These are phyloP conservation scores for Pythium biforme DNA, from an alignment of 352 stramenopile genomes.

Conservation along the genomic window DNA sequence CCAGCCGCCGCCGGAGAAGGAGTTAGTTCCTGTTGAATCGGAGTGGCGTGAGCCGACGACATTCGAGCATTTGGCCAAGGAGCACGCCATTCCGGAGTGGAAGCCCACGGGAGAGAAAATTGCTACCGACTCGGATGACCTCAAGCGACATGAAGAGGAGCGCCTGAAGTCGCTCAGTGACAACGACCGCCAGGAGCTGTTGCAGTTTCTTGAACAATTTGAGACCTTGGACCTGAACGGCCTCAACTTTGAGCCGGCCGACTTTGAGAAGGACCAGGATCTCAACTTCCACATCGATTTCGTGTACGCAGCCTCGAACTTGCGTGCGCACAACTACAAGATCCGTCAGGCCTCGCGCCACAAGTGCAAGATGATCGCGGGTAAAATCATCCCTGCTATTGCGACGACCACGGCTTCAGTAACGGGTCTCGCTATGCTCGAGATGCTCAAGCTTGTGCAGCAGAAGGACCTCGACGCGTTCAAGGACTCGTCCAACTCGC, in stretches of 20 bases:
- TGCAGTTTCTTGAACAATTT: conserved; percentile 66
- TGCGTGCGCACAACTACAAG: conserved; percentile 91
- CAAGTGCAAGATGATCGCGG: conserved; percentile 98
- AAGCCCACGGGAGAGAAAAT: conserved; percentile 80
- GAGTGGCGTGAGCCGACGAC: conserved; percentile 66
- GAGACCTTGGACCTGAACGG: conserved; percentile 52
- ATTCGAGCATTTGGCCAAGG: conserved; percentile 48
- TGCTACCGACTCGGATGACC: conserved; percentile 63
- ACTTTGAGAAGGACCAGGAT: conserved; percentile 99
- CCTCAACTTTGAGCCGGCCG: conserved; percentile 70
- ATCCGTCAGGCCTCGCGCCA: conserved; percentile 80
- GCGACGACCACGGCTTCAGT: conserved; percentile 99
- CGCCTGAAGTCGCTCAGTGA: conserved; percentile 47
- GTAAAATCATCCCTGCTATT: conserved; percentile 99
- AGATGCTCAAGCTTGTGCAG: conserved; percentile 89
- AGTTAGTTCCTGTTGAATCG: conserved; percentile 83
- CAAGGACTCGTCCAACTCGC: conserved; percentile 92
- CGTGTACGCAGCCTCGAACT: conserved; percentile 97
- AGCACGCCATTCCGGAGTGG: conserved; percentile 51
- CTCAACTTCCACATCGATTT: conserved; percentile 97
- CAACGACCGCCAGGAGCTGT: conserved; percentile 65
- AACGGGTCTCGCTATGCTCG: conserved; percentile 94
- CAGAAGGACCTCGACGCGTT: conserved; percentile 87
- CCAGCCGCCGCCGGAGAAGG: conserved; percentile 60
- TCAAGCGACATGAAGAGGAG: conserved; percentile 42